These are phyloP conservation scores for Allium cepa DNA, from an alignment of 106 monocot genomes.

Conservation along the genomic window DNA sequence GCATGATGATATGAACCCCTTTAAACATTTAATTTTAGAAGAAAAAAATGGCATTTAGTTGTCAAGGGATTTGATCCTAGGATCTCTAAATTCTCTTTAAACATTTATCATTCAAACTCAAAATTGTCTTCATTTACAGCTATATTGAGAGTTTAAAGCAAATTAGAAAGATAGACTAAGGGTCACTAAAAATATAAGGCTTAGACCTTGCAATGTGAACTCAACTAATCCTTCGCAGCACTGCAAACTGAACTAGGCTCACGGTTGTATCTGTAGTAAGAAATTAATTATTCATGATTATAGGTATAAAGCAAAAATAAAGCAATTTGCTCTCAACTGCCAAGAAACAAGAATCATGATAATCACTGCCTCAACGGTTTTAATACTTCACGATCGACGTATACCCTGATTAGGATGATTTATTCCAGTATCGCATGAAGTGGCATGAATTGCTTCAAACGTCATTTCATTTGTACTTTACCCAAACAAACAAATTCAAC, in stretches of 20 bases:
- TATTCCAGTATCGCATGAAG: slow-evolving; percentile 57
- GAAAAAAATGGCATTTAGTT: too few relatives aligned
- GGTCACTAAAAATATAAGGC: not conserved
- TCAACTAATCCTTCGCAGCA: not conserved
- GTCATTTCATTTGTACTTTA: slow-evolving; percentile 14
- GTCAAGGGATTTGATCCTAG: too few relatives aligned
- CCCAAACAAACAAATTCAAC: too few relatives aligned
- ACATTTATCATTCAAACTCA: too few relatives aligned
- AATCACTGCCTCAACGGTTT: not conserved
- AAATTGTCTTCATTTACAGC: too few relatives aligned
- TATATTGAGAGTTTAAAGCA: too few relatives aligned
- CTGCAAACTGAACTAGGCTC: not conserved
- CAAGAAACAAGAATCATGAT: not conserved
- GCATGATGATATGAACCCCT: too few relatives aligned
- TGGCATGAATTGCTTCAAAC: slow-evolving; percentile 63
- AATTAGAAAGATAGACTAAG: not conserved
- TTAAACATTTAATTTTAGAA: too few relatives aligned
- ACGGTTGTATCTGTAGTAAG: not conserved
- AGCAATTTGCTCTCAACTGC: not conserved
- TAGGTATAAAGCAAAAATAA: not conserved
- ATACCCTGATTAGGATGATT: slow-evolving; percentile 66
- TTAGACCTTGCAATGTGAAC: not conserved
- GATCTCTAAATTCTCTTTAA: too few relatives aligned
- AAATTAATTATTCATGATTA: not conserved
- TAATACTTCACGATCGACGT: slow-evolving; percentile 25